Evolutionary conservation across 2,329 filamentous ascomycete species (phyloP), one percentile per base, ranked within the genome.

Genomic region (Aquanectria penicillioides): DNA sequence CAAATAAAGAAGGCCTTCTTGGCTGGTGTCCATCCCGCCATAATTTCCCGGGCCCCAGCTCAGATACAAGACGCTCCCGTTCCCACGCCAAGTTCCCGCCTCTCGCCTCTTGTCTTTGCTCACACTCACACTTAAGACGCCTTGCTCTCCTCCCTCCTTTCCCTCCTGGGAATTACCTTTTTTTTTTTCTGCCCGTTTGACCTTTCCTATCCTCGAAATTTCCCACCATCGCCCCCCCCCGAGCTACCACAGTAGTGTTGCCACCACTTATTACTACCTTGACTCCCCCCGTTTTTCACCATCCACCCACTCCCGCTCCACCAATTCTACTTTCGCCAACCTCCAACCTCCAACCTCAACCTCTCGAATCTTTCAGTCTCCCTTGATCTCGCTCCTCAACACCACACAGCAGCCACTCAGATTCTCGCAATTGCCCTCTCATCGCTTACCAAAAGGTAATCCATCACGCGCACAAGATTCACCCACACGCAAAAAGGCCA

Each of bases 41-140:
- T 69, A 69, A 69, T 69, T 68, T 69, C 66, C 67, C 67, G 66
- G 59, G 26, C 53, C 61, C 64, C 61, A 62, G 65, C 61, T 56
- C 63, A 65, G 63, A 58, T 59, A 53, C 51, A 63, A 65, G 62
- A 59, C 56, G 28, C 28, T 59, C 29, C 34, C 28, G 34, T 44
- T 59, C 56, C 49, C 49, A 51, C 47, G 65, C 63, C 49, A 62
- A 64, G 56, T 54, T 65, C 56, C 51, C 57, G 43, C 49, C 56
- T 57, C 64, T 52, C 64, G 40, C 58, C 54, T 57, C 40, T 57
- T 13, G 54, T 41, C 47, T 38, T 40, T n/a, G n/a, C n/a, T 41
- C 43, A 34, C 43, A 53, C 41, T 28, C 54, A 31, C 22, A 41
- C 38, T 15, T 43, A 60, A 56, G 52, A 56, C 57, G 40, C 53